These are phyloP conservation scores for Lentinula detonsa DNA, from an alignment of 768 basidiomycete species.

Conservation along the genomic window DNA sequence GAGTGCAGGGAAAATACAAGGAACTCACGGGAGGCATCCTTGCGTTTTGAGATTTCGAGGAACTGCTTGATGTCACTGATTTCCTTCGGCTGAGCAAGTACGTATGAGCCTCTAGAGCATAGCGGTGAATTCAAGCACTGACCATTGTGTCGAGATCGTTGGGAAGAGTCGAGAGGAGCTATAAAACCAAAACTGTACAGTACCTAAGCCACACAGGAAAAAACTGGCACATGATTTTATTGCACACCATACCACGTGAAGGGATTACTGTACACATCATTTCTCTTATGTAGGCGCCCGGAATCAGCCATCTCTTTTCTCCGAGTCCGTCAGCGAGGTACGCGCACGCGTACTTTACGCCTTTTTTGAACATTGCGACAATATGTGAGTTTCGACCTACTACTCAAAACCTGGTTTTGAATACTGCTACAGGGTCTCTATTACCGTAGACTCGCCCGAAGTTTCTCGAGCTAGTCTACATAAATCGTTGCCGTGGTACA, in stretches of 20 bases:
- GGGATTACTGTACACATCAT: neutral
- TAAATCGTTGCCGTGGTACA: slow-evolving; percentile 59
- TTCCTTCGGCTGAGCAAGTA: slow-evolving; percentile 77
- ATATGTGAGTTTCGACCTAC: neutral
- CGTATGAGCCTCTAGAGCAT: neutral
- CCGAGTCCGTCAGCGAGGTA: neutral
- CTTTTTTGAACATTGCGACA: neutral
- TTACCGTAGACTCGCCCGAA: slow-evolving; percentile 59
- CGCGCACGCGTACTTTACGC: neutral
- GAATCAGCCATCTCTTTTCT: neutral
- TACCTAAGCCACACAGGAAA: neutral
- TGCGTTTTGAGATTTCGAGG: slow-evolving; percentile 94
- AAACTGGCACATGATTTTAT: neutral
- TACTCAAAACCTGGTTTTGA: neutral
- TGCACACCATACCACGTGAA: neutral
- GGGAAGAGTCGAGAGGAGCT: neutral
- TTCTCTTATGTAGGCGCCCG: neutral
- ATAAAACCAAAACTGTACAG: neutral
- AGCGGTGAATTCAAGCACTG: neutral
- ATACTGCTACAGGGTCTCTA: slow-evolving; percentile 27
- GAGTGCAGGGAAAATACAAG: neutral
- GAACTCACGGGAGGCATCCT: slow-evolving; percentile 90
- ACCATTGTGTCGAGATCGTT: slow-evolving; percentile 7
- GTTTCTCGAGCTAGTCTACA: slow-evolving; percentile 65
- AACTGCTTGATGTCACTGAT: slow-evolving; percentile 98